phyloP scores from a whole-genome alignment of 2,329 filamentous ascomycete genomes.

The Paraconiothyrium sp. region DNA sequence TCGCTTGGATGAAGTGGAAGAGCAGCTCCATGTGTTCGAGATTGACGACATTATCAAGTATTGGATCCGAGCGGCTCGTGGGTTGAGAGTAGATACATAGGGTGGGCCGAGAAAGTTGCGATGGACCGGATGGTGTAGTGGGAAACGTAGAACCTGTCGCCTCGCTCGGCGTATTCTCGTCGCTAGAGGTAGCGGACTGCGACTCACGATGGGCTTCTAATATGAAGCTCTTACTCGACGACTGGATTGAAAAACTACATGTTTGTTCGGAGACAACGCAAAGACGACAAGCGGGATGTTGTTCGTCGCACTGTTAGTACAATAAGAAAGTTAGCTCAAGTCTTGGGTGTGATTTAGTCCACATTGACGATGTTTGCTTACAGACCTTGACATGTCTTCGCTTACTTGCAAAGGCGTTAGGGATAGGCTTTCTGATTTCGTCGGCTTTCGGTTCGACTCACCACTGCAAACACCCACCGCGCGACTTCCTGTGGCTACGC shows the following conservation, averaged over 20 bases:
- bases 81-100: neutral
- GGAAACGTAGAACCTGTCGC: neutral
- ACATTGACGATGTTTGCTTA: neutral
- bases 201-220: neutral
- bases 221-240: neutral
- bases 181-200: neutral
- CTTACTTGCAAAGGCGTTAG: constrained; percentile 21
- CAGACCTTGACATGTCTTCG: constrained; percentile 32
- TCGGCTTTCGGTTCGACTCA: constrained; percentile 19
- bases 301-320: constrained; percentile 30
- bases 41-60: constrained; percentile 36
- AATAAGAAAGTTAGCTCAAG: neutral
- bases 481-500: constrained; percentile 35
- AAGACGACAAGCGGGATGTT: constrained; percentile 29
- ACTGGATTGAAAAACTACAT: constrained; percentile 24
- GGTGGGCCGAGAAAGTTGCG: neutral
- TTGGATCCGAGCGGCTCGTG: neutral
- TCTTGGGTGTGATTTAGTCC: neutral
- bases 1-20: constrained; percentile 37
- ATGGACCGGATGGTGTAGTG: neutral
- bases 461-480: constrained; percentile 30
- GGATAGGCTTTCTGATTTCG: neutral
- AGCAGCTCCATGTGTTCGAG: constrained; percentile 50
- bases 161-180: neutral
- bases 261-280: constrained; percentile 27